phyloP scores from a whole-genome alignment of 2,329 filamentous ascomycete species.

The Beauveria pseudobassiana region DNA sequence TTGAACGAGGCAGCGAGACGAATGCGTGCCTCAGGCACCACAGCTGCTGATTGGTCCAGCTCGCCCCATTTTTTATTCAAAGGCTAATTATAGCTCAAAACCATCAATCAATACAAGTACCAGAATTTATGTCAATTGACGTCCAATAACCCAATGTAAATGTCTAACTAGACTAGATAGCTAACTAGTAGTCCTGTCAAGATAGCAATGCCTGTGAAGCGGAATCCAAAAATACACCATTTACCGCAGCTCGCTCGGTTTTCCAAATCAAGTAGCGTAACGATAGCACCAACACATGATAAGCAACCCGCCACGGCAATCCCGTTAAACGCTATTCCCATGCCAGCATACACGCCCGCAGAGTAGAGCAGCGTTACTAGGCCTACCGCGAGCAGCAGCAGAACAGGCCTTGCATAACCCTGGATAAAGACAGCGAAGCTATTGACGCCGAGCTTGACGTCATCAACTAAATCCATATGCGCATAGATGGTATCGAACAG shows the following conservation, averaged over 20 bases:
- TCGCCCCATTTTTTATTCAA: no score
- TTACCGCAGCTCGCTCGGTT: not conserved
- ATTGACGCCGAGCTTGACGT: slow-evolving; percentile 25
- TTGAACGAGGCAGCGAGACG: no score
- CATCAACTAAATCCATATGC: slow-evolving; percentile 27
- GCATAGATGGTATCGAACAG: slow-evolving; percentile 31
- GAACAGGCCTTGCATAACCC: not conserved
- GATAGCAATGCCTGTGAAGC: not conserved
- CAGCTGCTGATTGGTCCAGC: no score
- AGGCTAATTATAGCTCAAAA: no score
- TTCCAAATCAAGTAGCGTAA: not conserved
- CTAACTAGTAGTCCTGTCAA: not conserved
- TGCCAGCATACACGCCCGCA: not conserved
- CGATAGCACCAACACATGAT: not conserved
- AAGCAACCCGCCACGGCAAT: not conserved
- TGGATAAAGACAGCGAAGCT: slow-evolving; percentile 22
- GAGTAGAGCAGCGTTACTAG: not conserved
- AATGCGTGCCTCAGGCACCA: no score
- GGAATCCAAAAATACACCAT: not conserved
- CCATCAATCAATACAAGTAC: no score
- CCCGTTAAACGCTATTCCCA: not conserved
- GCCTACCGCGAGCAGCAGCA: not conserved
- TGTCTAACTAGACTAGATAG: not conserved
- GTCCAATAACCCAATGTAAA: no score
- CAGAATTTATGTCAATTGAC: no score